Conservation (phyloP, 148 eudicot species). For the Chenopodium quinoa region DNA sequence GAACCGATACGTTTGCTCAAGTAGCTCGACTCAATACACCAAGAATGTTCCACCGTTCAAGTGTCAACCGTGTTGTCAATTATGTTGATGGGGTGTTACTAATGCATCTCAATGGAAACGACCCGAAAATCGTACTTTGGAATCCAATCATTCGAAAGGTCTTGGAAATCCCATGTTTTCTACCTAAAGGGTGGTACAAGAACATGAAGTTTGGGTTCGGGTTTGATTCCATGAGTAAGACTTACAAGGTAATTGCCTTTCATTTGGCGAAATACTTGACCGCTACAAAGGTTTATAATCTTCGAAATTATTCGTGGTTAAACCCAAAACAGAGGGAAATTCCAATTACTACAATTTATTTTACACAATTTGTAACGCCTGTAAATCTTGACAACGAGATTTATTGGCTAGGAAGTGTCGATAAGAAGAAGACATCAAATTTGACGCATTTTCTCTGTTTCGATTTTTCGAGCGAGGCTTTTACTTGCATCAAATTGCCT, state of each 20-base stretch:
- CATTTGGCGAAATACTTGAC: neutral
- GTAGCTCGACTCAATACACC: neutral
- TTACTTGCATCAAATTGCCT: neutral
- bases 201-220: neutral
- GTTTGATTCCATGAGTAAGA: neutral
- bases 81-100: slow-evolving; percentile 1
- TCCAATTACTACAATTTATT: neutral
- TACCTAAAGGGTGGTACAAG: neutral
- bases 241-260: neutral
- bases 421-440: neutral
- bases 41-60: neutral
- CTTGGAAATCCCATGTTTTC: neutral
- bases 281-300: neutral
- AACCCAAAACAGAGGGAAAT: neutral
- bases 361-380: neutral
- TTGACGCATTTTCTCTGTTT: neutral
- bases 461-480: slow-evolving; percentile 2
- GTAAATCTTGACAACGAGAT: neutral
- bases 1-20: no score
- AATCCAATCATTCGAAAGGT: neutral
- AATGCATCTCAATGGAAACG: neutral
- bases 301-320: neutral
- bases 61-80: neutral
- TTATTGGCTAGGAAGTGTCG: neutral
- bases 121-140: neutral